These are phyloP conservation scores for Trametes sanguinea DNA, from an alignment of 768 basidiomycete genomes.

Conservation along the genomic window DNA sequence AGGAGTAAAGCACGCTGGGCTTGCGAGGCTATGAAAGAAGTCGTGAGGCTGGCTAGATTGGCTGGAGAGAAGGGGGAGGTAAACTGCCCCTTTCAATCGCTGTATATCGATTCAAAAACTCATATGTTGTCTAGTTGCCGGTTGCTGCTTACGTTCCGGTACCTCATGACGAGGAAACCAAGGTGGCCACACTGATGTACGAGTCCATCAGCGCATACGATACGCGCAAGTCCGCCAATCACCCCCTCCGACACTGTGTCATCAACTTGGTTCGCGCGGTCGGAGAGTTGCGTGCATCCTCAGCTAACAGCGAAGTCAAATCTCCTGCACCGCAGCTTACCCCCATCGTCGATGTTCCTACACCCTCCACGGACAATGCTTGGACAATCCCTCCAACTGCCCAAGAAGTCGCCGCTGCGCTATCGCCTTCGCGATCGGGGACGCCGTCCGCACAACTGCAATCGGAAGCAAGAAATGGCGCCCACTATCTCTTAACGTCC, in stretches of 20 bases:
- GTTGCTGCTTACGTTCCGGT: slow-evolving; percentile 71
- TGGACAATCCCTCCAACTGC: neutral
- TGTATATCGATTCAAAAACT: too few species aligned
- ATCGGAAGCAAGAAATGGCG: slow-evolving; percentile 49
- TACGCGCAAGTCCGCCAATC: slow-evolving; percentile 62
- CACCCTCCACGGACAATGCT: neutral
- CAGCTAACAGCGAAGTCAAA: slow-evolving; percentile 4
- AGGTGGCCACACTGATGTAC: slow-evolving; percentile 17
- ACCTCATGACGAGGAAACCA: slow-evolving; percentile 43
- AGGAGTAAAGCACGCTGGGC: slow-evolving; percentile 74
- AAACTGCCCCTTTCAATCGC: neutral
- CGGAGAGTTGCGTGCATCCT: slow-evolving; percentile 53
- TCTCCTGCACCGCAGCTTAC: slow-evolving; percentile 9
- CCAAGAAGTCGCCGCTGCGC: slow-evolving; percentile 14
- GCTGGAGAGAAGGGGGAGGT: slow-evolving; percentile 63
- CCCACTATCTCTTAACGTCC: slow-evolving; percentile 87
- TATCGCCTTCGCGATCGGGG: slow-evolving; percentile 3
- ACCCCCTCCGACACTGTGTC: slow-evolving; percentile 85
- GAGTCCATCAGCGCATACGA: slow-evolving; percentile 62
- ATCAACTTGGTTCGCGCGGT: slow-evolving; percentile 73
- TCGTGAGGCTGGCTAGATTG: slow-evolving; percentile 51
- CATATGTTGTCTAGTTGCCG: slow-evolving; percentile 53
- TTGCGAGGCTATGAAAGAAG: slow-evolving; percentile 58
- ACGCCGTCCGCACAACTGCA: slow-evolving; percentile 13
- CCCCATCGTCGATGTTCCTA: neutral